Conservation (phyloP, 176 grass and related monocot genomes). For the Cenchrus fungigraminus region DNA sequence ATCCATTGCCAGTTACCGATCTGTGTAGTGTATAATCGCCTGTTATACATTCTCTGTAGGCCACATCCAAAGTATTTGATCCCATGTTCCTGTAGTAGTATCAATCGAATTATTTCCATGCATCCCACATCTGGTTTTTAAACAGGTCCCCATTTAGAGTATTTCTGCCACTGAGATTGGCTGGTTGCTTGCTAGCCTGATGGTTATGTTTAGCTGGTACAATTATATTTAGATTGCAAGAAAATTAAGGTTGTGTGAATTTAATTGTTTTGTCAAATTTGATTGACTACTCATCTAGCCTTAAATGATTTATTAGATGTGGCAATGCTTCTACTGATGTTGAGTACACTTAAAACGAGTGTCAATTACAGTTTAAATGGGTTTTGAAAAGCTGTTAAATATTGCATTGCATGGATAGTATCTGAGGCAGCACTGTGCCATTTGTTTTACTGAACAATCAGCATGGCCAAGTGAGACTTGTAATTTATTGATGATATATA, state of each 20-base stretch:
- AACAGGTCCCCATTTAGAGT: not conserved
- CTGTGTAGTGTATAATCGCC: not conserved
- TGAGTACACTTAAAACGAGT: not conserved
- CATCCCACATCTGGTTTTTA: not conserved
- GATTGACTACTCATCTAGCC: too few relatives aligned
- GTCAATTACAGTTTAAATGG: not conserved
- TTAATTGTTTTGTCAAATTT: not conserved
- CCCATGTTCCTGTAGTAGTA: not conserved
- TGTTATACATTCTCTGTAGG: too few relatives aligned
- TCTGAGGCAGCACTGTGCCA: too few relatives aligned
- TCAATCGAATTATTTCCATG: not conserved
- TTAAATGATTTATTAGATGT: too few relatives aligned
- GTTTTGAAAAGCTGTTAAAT: too few relatives aligned
- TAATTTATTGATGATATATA: not conserved
- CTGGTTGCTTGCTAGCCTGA: not conserved
- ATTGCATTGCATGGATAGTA: too few relatives aligned
- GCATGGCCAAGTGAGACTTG: not conserved
- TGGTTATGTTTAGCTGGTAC: not conserved
- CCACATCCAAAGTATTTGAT: not conserved
- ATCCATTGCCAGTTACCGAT: not conserved
- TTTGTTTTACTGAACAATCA: not conserved
- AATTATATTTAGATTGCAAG: not conserved
- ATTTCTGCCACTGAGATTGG: not conserved
- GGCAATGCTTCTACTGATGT: too few relatives aligned
- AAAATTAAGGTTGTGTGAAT: not conserved